Evolutionary conservation across 1,284 basidiomycete genomes (phyloP), one percentile per base, ranked within the genome.

Genomic region (Mycosarcoma mackinlayi): DNA sequence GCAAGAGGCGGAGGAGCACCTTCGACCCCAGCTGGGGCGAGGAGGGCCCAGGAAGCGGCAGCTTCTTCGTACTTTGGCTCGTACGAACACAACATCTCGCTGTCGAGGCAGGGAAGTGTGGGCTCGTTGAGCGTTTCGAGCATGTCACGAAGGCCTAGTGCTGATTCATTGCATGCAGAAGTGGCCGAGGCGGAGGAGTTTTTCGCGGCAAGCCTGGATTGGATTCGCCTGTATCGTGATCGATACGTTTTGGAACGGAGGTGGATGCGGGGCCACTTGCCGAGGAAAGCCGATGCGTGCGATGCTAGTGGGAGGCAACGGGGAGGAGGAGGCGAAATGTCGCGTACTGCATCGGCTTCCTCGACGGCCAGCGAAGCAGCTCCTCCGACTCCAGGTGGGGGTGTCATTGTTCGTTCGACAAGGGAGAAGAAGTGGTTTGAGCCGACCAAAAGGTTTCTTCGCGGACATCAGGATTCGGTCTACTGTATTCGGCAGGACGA

Each of bases 401-500:
- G 27, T 14, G 30, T 23, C 4, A n/a, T n/a, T 5, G 30, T 4
- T 13, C 14, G 24, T 24, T n/a, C 34, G 2, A 28, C 3, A 11
- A 28, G 41, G 21, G 39, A 35, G 14, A 49, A 37, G 27, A 47
- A n/a, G 21, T 6, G 27, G 27, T 62, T 73, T 27, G 58, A 73
- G 37, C 75, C 74, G 14, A 51, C 45, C 6, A 66, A 53, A 18
- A 24, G 48, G 8, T 73, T 60, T 37, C 64, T 78, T 10, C 56
- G 51, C 13, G 76, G 76, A 2, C 76, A 78, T 47, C 31, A 54
- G 27, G 73, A 77, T 45, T 69, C 62, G 37, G 66, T 78, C 28
- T 78, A 78, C 37, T 78, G 75, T 44, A 66, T 77, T 10, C 50
- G 73, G 3, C 59, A 69, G 33, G 75, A 78, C 31, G 61, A 67